A percentile compares a stretch with the other conserved stretches of the same genome.
Evolutionary conservation across 1,284 basidiomycete genomes (phyloP).

Genomic region (Ustilago bromivora): DNA sequence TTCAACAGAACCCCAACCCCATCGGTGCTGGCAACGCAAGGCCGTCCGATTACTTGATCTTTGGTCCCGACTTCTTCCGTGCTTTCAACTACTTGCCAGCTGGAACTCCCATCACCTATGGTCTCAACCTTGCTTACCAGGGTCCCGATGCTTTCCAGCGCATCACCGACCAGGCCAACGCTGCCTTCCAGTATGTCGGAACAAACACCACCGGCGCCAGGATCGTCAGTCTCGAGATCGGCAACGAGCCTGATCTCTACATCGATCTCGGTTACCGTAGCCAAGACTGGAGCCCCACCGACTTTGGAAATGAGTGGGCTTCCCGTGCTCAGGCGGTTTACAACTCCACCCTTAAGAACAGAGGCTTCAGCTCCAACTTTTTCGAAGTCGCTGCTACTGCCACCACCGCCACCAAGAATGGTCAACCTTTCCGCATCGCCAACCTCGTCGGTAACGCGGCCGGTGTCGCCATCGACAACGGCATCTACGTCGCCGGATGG

Average conservation of each 20-base stretch:
- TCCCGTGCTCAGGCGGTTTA: slow-evolving; percentile 44
- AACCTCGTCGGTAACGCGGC: slow-evolving; percentile 51
- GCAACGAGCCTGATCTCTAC: slow-evolving; percentile 62
- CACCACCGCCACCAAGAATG: slow-evolving; percentile 55
- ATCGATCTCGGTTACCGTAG: slow-evolving; percentile 48
- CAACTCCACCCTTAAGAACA: slow-evolving; percentile 38
- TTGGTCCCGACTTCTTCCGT: slow-evolving; percentile 53
- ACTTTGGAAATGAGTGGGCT: slow-evolving; percentile 55
- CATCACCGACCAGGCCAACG: slow-evolving; percentile 42
- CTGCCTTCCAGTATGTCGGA: slow-evolving; percentile 38
- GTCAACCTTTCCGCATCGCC: slow-evolving; percentile 53
- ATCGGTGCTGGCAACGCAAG: slow-evolving; percentile 29
- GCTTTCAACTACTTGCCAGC: slow-evolving; percentile 41
- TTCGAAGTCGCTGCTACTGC: slow-evolving; percentile 61
- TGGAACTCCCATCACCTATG: slow-evolving; percentile 58
- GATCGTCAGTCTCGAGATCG: slow-evolving; percentile 58
- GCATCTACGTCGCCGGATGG: slow-evolving; percentile 62
- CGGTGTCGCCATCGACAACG: slow-evolving; percentile 54
- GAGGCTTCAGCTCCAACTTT: slow-evolving; percentile 45
- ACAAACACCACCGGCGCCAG: slow-evolving; percentile 27
- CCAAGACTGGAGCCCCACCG: slow-evolving; percentile 26
- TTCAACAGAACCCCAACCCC: slow-evolving; percentile 36
- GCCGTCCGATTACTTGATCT: slow-evolving; percentile 33
- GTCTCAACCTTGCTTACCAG: slow-evolving; percentile 54
- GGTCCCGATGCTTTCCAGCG: slow-evolving; percentile 41